A percentile compares a stretch with the other conserved stretches of the same genome.
Evolutionary conservation across 192 early-diverging fungal genomes (phyloP).

Genomic region (Rhizophagus prolifer): DNA sequence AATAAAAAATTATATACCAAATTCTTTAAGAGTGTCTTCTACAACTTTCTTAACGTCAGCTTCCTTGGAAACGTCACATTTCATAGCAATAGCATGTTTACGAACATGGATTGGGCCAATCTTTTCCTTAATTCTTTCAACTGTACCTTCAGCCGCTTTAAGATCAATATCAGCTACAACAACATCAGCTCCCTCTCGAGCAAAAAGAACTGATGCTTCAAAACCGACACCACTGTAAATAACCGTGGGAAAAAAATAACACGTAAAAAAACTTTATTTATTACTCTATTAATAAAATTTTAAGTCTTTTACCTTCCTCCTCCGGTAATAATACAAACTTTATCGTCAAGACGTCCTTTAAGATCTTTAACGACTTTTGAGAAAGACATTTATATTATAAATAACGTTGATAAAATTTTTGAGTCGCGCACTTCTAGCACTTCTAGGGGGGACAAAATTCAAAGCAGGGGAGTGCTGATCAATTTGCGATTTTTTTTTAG

Average conservation of each 20-base stretch:
- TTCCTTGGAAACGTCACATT: constrained; percentile 74
- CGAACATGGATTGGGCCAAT: constrained; percentile 33
- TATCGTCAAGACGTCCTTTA: constrained; percentile 52
- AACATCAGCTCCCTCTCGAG: constrained; percentile 74
- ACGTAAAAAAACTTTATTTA: background rate
- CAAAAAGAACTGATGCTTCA: constrained; percentile 73
- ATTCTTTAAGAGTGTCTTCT: constrained; percentile 60
- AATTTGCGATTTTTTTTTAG: too few relatives aligned
- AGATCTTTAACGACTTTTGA: constrained; percentile 21
- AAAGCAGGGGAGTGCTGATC: too few relatives aligned
- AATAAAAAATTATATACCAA: constrained; percentile 48
- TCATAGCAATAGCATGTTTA: constrained; percentile 57
- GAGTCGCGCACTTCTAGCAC: too few relatives aligned
- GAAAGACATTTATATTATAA: constrained; percentile 3
- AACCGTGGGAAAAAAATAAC: background rate
- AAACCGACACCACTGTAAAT: constrained; percentile 73
- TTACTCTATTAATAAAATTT: too few relatives aligned
- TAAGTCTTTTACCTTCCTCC: constrained; percentile 61
- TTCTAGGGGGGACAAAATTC: too few relatives aligned
- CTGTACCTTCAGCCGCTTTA: constrained; percentile 50
- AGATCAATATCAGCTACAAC: constrained; percentile 79
- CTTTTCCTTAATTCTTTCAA: constrained; percentile 51
- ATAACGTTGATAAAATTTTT: too few relatives aligned
- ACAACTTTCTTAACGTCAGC: constrained; percentile 67
- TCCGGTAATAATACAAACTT: constrained; percentile 83